Conservation (phyloP, 495 filamentous ascomycete genomes). For the Podospora bellae-mahoneyi region DNA sequence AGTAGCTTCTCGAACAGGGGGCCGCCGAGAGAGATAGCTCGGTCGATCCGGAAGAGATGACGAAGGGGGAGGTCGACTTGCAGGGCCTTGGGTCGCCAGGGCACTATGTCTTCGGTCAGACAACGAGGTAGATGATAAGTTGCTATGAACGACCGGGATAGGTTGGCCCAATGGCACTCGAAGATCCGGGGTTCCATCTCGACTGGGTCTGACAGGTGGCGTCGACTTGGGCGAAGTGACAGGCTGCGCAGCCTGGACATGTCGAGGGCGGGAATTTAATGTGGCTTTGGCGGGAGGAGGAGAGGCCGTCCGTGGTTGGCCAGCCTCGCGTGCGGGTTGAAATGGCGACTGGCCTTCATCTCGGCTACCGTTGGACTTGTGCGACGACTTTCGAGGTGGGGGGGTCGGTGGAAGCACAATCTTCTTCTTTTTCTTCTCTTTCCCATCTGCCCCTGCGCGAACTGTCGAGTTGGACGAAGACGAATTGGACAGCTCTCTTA, state of each 20-base stretch:
- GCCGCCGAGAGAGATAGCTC: slow-evolving; percentile 27
- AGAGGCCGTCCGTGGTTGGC: slow-evolving; percentile 32
- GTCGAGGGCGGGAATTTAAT: slow-evolving; percentile 33
- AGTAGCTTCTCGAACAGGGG: slow-evolving; percentile 38
- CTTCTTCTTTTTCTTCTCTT: slow-evolving; percentile 48
- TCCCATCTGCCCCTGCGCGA: slow-evolving; percentile 42
- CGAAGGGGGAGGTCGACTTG: slow-evolving; percentile 31
- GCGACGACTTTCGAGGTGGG: slow-evolving; percentile 61
- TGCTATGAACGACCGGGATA: slow-evolving; percentile 74
- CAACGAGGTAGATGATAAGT: slow-evolving; percentile 55
- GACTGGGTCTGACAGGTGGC: slow-evolving; percentile 66
- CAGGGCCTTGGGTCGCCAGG: slow-evolving; percentile 32
- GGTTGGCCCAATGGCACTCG: slow-evolving; percentile 53
- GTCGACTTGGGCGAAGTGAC: slow-evolving; percentile 33
- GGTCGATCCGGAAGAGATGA: slow-evolving; percentile 30
- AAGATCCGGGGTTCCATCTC: slow-evolving; percentile 73
- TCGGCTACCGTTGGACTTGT: slow-evolving; percentile 47
- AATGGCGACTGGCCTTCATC: slow-evolving; percentile 33
- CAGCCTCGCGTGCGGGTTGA: slow-evolving; percentile 30
- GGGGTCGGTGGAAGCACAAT: slow-evolving; percentile 55
- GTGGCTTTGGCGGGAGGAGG: slow-evolving; percentile 31
- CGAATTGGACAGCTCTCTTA: slow-evolving; percentile 60
- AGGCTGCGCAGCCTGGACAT: slow-evolving; percentile 23
- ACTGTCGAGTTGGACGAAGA: slow-evolving; percentile 59
- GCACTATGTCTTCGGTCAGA: slow-evolving; percentile 43